Percentiles rank a stretch among this genome's conserved stretches.
These are phyloP conservation scores for Yamadazyma dendronema DNA, from an alignment of 1,139 yeast genomes.

Conservation along the genomic window DNA sequence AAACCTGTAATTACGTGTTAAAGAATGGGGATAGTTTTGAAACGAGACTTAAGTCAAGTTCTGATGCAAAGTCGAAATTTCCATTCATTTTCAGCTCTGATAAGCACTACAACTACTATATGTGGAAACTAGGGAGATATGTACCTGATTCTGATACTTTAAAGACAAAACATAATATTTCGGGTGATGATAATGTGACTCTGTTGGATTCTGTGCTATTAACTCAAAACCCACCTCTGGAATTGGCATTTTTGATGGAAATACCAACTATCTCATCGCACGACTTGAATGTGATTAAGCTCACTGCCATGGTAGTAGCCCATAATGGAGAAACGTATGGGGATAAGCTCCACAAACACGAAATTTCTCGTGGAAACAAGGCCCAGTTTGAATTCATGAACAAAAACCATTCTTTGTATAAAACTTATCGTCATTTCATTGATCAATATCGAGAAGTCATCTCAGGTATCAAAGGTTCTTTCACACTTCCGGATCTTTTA, in stretches of 20 bases:
- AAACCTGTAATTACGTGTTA: constrained; percentile 68
- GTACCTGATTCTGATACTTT: too few species aligned
- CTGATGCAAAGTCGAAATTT: constrained; percentile 51
- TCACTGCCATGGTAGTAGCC: constrained; percentile 70
- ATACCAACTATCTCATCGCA: constrained; percentile 57
- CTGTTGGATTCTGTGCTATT: too few species aligned
- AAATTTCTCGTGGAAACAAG: constrained; percentile 35
- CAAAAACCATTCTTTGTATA: constrained; percentile 58
- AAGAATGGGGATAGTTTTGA: constrained; percentile 72
- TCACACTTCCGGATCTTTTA: constrained; percentile 32
- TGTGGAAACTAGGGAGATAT: constrained; percentile 28
- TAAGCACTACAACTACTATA: constrained; percentile 59
- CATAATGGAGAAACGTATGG: constrained; percentile 51
- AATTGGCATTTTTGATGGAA: constrained; percentile 46
- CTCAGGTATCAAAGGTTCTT: constrained; percentile 13
- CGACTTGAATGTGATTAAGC: constrained; percentile 68
- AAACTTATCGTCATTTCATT: constrained; percentile 49
- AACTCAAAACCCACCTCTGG: too few species aligned
- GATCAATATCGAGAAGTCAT: constrained; percentile 54
- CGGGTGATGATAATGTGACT: too few species aligned
- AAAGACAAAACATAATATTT: too few species aligned
- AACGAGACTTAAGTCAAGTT: constrained; percentile 50
- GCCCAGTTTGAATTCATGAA: constrained; percentile 71
- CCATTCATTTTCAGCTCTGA: constrained; percentile 56
- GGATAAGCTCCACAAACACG: constrained; percentile 33